These are phyloP conservation scores for Spergularia azorica DNA, from an alignment of 179 eudicot genomes.

Conservation along the genomic window DNA sequence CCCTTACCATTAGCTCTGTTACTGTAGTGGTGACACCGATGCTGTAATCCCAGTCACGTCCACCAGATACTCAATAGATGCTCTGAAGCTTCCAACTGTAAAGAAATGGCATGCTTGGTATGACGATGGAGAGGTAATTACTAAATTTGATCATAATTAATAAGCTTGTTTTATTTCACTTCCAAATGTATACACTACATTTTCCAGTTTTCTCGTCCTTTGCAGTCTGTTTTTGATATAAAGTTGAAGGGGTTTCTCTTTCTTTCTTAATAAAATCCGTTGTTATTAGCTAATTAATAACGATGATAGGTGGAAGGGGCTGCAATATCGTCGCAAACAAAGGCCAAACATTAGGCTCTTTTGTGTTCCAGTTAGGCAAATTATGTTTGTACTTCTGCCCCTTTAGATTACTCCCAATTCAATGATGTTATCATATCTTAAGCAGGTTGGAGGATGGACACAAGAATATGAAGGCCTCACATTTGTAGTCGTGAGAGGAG, in stretches of 20 bases:
- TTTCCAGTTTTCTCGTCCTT: background rate
- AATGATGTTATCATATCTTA: background rate
- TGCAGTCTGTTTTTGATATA: too few relatives aligned
- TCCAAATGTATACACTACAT: background rate
- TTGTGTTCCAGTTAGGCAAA: background rate
- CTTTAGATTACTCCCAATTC: background rate
- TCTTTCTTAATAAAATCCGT: too few relatives aligned
- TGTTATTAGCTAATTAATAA: too few relatives aligned
- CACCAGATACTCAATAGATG: slow-evolving; percentile 72
- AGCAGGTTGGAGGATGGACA: slow-evolving; percentile 55
- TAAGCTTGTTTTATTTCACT: background rate
- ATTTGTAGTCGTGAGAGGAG: slow-evolving; percentile 50
- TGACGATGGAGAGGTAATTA: slow-evolving; percentile 77
- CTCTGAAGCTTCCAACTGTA: slow-evolving; percentile 68
- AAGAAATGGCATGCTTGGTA: slow-evolving; percentile 91
- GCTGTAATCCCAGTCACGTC: slow-evolving; percentile 88
- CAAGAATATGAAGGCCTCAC: slow-evolving; percentile 51
- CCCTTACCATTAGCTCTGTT: background rate
- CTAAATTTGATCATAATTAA: background rate
- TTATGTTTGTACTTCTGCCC: background rate
- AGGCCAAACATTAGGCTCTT: background rate
- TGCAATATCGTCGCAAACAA: background rate
- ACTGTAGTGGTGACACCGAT: slow-evolving; percentile 84
- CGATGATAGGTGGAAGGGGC: too few relatives aligned
- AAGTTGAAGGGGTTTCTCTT: too few relatives aligned